Percentiles rank a stretch among this genome's conserved stretches.
These are phyloP conservation scores for Epichloe baconii DNA, from an alignment of 2,329 filamentous ascomycete genomes.

Conservation along the genomic window DNA sequence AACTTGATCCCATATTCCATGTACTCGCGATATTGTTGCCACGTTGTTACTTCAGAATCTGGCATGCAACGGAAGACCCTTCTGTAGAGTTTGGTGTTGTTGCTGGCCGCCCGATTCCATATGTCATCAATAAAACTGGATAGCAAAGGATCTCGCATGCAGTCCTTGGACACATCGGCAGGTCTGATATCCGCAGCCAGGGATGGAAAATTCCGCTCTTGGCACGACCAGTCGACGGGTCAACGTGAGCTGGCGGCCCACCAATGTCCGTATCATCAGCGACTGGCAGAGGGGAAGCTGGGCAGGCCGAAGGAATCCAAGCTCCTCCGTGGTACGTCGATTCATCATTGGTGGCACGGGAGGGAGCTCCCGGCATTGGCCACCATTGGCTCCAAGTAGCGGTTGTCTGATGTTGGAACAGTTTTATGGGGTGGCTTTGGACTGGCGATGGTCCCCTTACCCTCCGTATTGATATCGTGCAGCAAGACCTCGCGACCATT, in stretches of 20 bases:
- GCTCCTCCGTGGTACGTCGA: constrained; percentile 49
- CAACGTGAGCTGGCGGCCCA: constrained; percentile 50
- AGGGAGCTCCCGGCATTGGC: constrained; percentile 38
- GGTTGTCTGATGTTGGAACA: constrained; percentile 15
- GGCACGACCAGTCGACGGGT: constrained; percentile 36
- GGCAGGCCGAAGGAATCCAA: constrained; percentile 54
- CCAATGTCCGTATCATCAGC: constrained; percentile 74
- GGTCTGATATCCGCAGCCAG: constrained; percentile 55
- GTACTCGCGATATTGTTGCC: constrained; percentile 86
- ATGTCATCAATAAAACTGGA: constrained; percentile 74
- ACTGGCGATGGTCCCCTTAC: constrained; percentile 41
- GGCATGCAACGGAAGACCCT: constrained; percentile 95
- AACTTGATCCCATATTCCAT: constrained; percentile 67
- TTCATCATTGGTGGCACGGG: constrained; percentile 42
- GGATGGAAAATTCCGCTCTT: constrained; percentile 31
- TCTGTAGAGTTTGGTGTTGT: constrained; percentile 91
- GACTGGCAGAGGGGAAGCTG: constrained; percentile 57
- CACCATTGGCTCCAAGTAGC: constrained; percentile 19
- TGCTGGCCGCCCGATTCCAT: constrained; percentile 77
- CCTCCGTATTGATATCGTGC: constrained; percentile 48
- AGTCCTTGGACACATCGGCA: constrained; percentile 71
- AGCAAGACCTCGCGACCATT: constrained; percentile 60
- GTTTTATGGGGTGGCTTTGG: constrained; percentile 22
- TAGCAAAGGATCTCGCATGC: constrained; percentile 83
- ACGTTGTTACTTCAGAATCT: constrained; percentile 84